Evolutionary conservation across 192 early-diverging fungal species (phyloP).

Genomic region (Coemansia sp.): DNA sequence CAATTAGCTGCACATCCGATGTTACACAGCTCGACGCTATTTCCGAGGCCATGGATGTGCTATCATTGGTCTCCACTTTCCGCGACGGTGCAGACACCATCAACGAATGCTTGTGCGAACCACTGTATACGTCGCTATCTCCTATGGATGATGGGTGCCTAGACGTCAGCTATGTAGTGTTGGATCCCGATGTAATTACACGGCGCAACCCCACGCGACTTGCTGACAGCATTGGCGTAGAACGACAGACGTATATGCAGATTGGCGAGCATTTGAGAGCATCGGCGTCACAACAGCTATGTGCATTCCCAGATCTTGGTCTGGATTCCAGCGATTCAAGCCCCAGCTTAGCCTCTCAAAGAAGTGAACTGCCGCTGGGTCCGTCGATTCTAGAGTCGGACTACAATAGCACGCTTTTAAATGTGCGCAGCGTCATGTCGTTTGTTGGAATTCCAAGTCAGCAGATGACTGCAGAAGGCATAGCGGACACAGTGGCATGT

Average conservation of each 20-base stretch:
- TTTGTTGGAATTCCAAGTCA: background rate
- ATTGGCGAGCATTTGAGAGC: constrained; percentile 14
- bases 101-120: constrained; percentile 29
- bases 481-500: constrained; percentile 23
- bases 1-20: background rate
- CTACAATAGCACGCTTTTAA: background rate
- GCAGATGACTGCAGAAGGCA: background rate
- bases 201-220: constrained; percentile 22
- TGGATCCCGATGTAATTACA: constrained; percentile 29
- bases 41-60: constrained; percentile 20
- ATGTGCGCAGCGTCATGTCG: background rate
- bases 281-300: background rate
- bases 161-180: constrained; percentile 30
- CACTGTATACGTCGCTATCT: constrained; percentile 15
- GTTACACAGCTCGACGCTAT: constrained; percentile 6
- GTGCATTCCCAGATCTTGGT: background rate
- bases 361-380: background rate
- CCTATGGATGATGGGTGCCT: constrained; percentile 43
- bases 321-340: background rate
- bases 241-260: background rate
- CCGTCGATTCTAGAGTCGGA: background rate
- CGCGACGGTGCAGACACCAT: constrained; percentile 7
- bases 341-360: background rate
- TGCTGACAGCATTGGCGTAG: constrained; percentile 15
- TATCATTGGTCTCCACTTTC: constrained; percentile 20